These are phyloP conservation scores for Saccharomyces hybrid DNA, from an alignment of 1,139 yeast species.

Conservation along the genomic window DNA sequence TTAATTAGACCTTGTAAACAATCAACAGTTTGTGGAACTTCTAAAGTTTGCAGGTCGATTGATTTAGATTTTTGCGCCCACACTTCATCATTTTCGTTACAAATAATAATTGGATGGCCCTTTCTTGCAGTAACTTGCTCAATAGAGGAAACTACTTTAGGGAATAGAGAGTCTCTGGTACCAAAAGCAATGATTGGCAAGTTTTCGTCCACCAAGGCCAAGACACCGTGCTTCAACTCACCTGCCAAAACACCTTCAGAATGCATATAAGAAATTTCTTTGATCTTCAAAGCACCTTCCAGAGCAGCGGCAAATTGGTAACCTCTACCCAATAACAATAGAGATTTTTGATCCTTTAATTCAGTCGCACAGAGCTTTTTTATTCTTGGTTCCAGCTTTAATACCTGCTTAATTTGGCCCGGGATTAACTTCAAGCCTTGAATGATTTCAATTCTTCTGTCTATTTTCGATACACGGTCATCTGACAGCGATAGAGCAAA, in stretches of 20 bases:
- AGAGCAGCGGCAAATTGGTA: conserved; percentile 95
- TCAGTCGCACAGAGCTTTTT: conserved; percentile 65
- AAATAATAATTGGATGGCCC: conserved; percentile 91
- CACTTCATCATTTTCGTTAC: conserved; percentile 78
- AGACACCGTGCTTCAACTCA: conserved; percentile 96
- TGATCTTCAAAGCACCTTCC: conserved; percentile 96
- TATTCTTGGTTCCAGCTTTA: conserved; percentile 64
- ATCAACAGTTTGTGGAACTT: conserved; percentile 93
- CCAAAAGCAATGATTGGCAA: conserved; percentile 94
- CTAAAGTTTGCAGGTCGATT: conserved; percentile 50
- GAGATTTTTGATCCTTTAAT: conserved; percentile 74
- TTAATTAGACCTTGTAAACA: conserved; percentile 94
- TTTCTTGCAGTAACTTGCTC: conserved; percentile 96
- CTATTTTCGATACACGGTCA: conserved; percentile 69
- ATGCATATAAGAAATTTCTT: conserved; percentile 97
- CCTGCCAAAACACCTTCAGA: conserved; percentile 99
- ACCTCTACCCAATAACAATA: conserved; percentile 92
- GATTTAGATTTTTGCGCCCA: conserved; percentile 43
- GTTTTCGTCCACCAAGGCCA: conserved; percentile 90
- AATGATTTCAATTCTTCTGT: conserved; percentile 79
- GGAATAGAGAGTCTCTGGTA: conserved; percentile 94
- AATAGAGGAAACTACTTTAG: conserved; percentile 91
- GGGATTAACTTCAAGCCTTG: conserved; percentile 82
- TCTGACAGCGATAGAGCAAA: conserved; percentile 89
- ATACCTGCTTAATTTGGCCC: conserved; percentile 70